These are phyloP conservation scores for Eucommia ulmoides DNA, from an alignment of 257 asterid genomes.

Conservation along the genomic window DNA sequence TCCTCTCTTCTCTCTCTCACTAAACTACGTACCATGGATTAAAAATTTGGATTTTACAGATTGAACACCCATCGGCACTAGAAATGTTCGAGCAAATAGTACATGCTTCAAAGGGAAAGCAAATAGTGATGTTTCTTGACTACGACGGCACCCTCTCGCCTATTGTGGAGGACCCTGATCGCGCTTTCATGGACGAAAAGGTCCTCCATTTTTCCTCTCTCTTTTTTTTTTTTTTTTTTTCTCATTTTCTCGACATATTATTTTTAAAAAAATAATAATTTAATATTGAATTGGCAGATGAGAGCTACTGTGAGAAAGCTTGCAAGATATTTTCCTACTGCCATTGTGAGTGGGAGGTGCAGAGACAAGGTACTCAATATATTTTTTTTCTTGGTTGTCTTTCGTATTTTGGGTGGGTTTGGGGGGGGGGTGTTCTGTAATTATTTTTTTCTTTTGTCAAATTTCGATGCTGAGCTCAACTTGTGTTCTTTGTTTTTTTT, in stretches of 20 bases:
- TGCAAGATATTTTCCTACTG: conserved; percentile 68
- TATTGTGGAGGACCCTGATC: conserved; percentile 88
- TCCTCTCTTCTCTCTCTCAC: background rate
- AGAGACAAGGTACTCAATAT: conserved; percentile 49
- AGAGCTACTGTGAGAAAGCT: conserved; percentile 67
- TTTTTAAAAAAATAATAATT: no score
- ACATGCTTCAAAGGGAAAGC: conserved; percentile 71
- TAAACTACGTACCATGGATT: background rate
- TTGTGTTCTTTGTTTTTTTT: background rate
- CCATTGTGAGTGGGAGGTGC: conserved; percentile 82
- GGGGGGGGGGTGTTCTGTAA: background rate
- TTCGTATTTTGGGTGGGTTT: conserved; percentile 4
- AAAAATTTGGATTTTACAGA: conserved; percentile 19
- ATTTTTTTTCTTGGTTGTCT: background rate
- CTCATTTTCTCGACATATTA: background rate
- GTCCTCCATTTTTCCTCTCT: conserved; percentile 19
- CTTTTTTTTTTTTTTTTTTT: no score
- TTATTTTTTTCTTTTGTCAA: background rate
- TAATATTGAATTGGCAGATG: conserved; percentile 66
- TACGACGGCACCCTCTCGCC: conserved; percentile 96
- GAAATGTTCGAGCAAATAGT: conserved; percentile 75
- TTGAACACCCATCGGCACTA: conserved; percentile 69
- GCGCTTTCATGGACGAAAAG: conserved; percentile 77
- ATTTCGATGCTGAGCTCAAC: background rate
- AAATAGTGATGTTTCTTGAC: conserved; percentile 79